These are phyloP conservation scores for Pythium vanterpoolii DNA, from an alignment of 352 stramenopile genomes.

Conservation along the genomic window DNA sequence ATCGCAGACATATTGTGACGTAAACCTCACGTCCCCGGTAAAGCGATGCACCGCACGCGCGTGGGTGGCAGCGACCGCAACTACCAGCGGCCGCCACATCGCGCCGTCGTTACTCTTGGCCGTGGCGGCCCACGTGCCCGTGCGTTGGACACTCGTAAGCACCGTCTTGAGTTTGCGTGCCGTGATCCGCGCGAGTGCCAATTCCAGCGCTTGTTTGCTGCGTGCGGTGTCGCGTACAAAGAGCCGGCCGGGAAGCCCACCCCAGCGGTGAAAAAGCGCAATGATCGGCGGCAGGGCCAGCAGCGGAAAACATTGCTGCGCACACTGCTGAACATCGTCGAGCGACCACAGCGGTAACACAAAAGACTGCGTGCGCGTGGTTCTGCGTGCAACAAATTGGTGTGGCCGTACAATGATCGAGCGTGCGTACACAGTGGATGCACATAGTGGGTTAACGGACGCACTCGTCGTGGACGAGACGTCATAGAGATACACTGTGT, in stretches of 20 bases:
- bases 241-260: slow-evolving; percentile 11
- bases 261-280: slow-evolving; percentile 13
- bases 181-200: slow-evolving; percentile 1
- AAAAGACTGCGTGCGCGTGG: slow-evolving; percentile 17
- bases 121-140: neutral
- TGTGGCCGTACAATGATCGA: slow-evolving; percentile 3
- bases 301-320: neutral
- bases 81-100: slow-evolving; percentile 12
- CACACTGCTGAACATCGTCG: slow-evolving; percentile 1
- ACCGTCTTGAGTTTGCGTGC: neutral
- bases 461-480: neutral
- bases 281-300: neutral
- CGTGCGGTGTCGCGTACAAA: neutral
- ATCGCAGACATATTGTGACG: slow-evolving; percentile 28
- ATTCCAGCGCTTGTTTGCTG: slow-evolving; percentile 4
- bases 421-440: slow-evolving; percentile 1
- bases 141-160: neutral
- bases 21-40: slow-evolving; percentile 10
- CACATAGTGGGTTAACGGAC: neutral
- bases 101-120: neutral
- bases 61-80: neutral
- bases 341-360: slow-evolving; percentile 11
- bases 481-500: slow-evolving; percentile 21
- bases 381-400: neutral
- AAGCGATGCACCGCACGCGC: neutral